Percentiles rank a stretch among this genome's conserved stretches.
Evolutionary conservation across 148 eudicot genomes (phyloP).

Genomic region (Persicaria tinctoria): DNA sequence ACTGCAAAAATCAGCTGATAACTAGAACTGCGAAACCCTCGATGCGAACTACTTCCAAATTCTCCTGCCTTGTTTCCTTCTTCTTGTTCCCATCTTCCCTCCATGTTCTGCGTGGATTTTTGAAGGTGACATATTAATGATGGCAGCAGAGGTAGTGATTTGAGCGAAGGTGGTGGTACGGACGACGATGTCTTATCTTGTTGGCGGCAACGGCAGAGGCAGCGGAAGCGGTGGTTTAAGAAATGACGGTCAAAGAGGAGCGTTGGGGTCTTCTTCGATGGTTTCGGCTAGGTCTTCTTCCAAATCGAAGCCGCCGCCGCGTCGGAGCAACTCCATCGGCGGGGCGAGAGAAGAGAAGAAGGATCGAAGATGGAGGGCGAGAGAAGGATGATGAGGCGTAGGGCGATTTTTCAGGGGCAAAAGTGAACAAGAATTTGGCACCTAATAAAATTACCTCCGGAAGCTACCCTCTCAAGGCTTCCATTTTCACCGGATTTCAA

Average conservation of each 20-base stretch:
- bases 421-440: too few relatives aligned
- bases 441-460: too few relatives aligned
- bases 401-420: too few relatives aligned
- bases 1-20: constrained; percentile 3
- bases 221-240: constrained; percentile 19
- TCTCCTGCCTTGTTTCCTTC: neutral
- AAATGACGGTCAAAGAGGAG: constrained; percentile 32
- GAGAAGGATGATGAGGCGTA: too few relatives aligned
- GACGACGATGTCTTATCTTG: neutral
- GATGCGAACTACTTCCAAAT: neutral
- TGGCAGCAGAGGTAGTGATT: neutral
- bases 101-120: neutral
- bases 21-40: constrained; percentile 1
- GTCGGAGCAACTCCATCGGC: constrained; percentile 50
- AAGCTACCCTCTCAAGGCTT: too few relatives aligned
- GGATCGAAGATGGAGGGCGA: too few relatives aligned
- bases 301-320: constrained; percentile 55
- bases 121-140: neutral
- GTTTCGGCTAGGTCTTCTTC: constrained; percentile 47
- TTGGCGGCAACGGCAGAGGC: neutral
- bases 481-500: too few relatives aligned
- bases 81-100: neutral
- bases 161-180: constrained; percentile 1
- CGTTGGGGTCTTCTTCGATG: constrained; percentile 17
- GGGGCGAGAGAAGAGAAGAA: constrained; percentile 7